Evolutionary conservation across 106 monocot species (phyloP).

Genomic region (Apostasia shenzhenica): DNA sequence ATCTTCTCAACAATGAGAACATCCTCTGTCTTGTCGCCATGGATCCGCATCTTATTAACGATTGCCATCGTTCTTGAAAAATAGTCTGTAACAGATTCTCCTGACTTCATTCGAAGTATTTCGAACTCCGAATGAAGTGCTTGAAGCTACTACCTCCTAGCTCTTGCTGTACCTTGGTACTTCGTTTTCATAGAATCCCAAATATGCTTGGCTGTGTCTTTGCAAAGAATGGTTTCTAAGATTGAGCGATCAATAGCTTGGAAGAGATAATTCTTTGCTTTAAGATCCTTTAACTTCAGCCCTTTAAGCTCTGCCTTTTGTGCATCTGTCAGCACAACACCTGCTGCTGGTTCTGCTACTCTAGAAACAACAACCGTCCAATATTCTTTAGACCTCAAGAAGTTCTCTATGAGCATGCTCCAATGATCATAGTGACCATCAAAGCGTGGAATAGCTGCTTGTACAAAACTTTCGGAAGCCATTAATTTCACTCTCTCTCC

Average conservation of each 20-base stretch:
- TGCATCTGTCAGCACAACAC: background rate
- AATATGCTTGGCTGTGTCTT: constrained; percentile 3
- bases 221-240: constrained; percentile 5
- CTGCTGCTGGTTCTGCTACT: background rate
- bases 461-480: background rate
- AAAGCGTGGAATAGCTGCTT: background rate
- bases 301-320: background rate
- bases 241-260: constrained; percentile 8
- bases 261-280: constrained; percentile 9
- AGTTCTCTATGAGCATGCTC: background rate
- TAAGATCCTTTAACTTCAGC: constrained; percentile 2
- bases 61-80: constrained; percentile 14
- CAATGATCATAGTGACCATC: background rate
- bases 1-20: constrained; percentile 17
- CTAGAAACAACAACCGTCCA: too few relatives aligned
- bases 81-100: constrained; percentile 5
- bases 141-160: constrained; percentile 9
- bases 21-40: constrained; percentile 12
- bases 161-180: constrained; percentile 7
- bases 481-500: background rate
- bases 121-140: constrained; percentile 5
- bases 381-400: too few relatives aligned
- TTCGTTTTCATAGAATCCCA: constrained; percentile 7
- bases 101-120: constrained; percentile 2
- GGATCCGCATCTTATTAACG: constrained; percentile 15